Percentiles rank a stretch among this genome's conserved stretches.
These are phyloP conservation scores for Hericium erinaceus DNA, from an alignment of 768 basidiomycete genomes.

Conservation along the genomic window DNA sequence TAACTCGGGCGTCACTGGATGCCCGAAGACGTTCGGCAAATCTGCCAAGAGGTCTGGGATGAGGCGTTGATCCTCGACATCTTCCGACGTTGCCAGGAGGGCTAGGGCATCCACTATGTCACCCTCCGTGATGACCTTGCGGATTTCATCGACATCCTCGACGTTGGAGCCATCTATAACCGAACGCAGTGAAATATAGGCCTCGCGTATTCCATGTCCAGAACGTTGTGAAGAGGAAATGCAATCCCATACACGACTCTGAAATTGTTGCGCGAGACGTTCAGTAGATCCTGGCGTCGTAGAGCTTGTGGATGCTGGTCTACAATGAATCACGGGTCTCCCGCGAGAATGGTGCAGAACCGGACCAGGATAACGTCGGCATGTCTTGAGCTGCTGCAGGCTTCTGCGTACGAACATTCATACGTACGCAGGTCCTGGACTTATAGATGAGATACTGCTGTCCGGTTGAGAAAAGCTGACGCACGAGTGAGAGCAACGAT, in stretches of 20 bases:
- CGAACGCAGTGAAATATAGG: conserved; percentile 3
- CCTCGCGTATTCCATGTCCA: not conserved
- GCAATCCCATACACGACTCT: conserved; percentile 8
- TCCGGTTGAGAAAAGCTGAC: too few relatives aligned
- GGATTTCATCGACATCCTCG: not conserved
- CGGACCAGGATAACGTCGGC: not conserved
- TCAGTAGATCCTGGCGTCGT: not conserved
- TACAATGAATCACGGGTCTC: too few relatives aligned
- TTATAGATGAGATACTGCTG: too few relatives aligned
- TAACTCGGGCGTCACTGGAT: conserved; percentile 34
- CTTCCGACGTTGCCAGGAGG: conserved; percentile 41
- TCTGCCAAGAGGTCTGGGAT: conserved; percentile 44
- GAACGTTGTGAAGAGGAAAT: not conserved
- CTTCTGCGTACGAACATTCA: conserved; percentile 54
- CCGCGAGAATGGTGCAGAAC: too few relatives aligned
- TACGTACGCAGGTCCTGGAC: conserved; percentile 25
- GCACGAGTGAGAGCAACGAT: too few relatives aligned
- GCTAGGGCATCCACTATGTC: conserved; percentile 34
- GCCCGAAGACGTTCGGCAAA: conserved; percentile 37
- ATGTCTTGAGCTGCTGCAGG: conserved; percentile 8
- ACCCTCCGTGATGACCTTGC: conserved; percentile 15
- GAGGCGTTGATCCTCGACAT: conserved; percentile 43
- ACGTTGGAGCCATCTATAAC: not conserved
- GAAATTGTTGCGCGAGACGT: conserved; percentile 7
- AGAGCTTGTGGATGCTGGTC: too few relatives aligned